Evolutionary conservation across 768 basidiomycete species (phyloP).

Genomic region (Hirschioporus abietinus): DNA sequence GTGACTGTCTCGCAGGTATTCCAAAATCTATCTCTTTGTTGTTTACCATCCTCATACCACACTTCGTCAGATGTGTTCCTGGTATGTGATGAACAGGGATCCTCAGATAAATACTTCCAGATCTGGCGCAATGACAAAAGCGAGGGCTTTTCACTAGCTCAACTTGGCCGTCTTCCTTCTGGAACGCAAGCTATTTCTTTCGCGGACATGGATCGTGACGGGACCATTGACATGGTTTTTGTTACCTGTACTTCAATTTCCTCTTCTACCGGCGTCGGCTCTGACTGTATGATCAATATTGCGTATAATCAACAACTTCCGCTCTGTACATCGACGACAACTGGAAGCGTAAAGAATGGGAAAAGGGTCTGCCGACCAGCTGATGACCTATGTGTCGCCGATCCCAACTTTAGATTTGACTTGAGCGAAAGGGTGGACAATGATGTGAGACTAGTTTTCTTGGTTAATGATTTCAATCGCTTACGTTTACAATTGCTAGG

Average conservation of each 20-base stretch:
- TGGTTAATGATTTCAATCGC: neutral
- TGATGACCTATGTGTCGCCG: slow-evolving; percentile 75
- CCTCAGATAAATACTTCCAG: slow-evolving; percentile 63
- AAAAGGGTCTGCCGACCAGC: slow-evolving; percentile 65
- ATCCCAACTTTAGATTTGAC: slow-evolving; percentile 77
- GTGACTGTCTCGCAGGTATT: slow-evolving; percentile 88
- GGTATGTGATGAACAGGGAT: slow-evolving; percentile 63
- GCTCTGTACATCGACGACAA: slow-evolving; percentile 60
- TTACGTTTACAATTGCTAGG: slow-evolving; percentile 33
- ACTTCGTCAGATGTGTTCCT: slow-evolving; percentile 72
- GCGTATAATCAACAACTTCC: slow-evolving; percentile 90
- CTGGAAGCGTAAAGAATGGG: slow-evolving; percentile 44
- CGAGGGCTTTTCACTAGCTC: slow-evolving; percentile 65
- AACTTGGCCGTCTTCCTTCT: slow-evolving; percentile 61
- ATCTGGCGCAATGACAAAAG: slow-evolving; percentile 89
- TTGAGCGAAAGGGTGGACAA: slow-evolving; percentile 46
- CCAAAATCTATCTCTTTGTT: neutral
- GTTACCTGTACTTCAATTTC: slow-evolving; percentile 77
- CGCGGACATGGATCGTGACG: slow-evolving; percentile 93
- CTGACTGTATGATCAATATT: slow-evolving; percentile 79
- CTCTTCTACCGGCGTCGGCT: slow-evolving; percentile 61
- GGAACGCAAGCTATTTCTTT: slow-evolving; percentile 81
- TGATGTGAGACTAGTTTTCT: slow-evolving; percentile 32
- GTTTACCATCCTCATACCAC: neutral
- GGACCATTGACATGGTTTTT: slow-evolving; percentile 94